These are phyloP conservation scores for Verbena officinalis DNA, from an alignment of 257 asterid genomes.

Conservation along the genomic window DNA sequence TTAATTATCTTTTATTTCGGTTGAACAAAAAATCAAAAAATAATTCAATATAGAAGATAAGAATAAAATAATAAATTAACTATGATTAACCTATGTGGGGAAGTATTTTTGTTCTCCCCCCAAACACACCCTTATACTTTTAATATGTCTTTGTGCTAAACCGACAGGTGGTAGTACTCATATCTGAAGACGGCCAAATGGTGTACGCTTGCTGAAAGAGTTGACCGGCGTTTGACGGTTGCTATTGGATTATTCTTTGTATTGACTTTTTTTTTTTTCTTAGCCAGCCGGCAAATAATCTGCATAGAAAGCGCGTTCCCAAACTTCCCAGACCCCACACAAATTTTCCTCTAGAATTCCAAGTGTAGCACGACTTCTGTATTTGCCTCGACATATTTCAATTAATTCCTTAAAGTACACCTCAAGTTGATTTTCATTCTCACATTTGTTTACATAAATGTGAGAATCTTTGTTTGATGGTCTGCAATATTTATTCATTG, in stretches of 20 bases:
- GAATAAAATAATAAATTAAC: too few species aligned
- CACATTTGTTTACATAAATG: not conserved
- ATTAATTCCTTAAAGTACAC: not conserved
- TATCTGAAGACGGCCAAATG: not conserved
- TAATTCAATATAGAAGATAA: too few species aligned
- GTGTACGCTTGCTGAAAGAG: not conserved
- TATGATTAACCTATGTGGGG: too few species aligned
- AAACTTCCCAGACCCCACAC: slow-evolving; percentile 6
- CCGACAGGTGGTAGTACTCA: slow-evolving; percentile 25
- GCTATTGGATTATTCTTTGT: slow-evolving; percentile 23
- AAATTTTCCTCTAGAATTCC: not conserved
- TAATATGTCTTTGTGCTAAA: not conserved
- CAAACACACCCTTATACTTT: slow-evolving; percentile 23
- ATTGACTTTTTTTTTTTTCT: slow-evolving; percentile 26
- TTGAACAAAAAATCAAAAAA: too few species aligned
- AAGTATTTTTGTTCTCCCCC: not conserved
- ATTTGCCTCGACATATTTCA: not conserved
- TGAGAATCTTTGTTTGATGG: not conserved
- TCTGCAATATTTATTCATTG: too few species aligned
- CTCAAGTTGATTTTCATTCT: not conserved
- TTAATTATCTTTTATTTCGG: too few species aligned
- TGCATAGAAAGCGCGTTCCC: slow-evolving; percentile 33
- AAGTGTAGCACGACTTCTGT: slow-evolving; percentile 23
- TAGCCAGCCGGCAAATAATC: slow-evolving; percentile 26
- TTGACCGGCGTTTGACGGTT: slow-evolving; percentile 38